Conservation (phyloP, 2,329 filamentous ascomycete genomes). For the Trichoderma brevicompactum region DNA sequence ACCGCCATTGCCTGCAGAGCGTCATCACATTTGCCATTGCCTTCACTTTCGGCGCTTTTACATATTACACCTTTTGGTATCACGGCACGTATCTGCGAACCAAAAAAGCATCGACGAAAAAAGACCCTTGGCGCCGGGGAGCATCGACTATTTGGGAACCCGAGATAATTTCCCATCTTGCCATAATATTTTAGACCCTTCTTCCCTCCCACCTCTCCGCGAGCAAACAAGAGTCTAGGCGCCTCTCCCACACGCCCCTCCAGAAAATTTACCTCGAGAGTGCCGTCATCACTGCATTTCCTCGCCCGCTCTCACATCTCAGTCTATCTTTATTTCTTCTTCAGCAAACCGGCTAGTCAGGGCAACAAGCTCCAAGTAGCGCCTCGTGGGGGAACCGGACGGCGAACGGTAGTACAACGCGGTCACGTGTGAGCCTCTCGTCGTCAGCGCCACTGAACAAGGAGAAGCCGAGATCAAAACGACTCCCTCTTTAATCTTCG, state of each 20-base stretch:
- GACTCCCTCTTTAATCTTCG: conserved; percentile 1
- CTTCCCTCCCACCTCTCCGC: neutral
- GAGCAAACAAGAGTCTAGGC: neutral
- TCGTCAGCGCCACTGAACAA: conserved; percentile 20
- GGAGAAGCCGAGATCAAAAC: conserved; percentile 12
- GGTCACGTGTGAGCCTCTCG: conserved; percentile 22
- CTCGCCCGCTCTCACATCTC: conserved; percentile 1
- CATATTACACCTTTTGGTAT: conserved; percentile 15
- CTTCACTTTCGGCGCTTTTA: conserved; percentile 14
- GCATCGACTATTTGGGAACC: conserved; percentile 21
- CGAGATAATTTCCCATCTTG: conserved; percentile 26
- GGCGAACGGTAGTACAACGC: neutral
- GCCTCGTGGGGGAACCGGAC: conserved; percentile 7
- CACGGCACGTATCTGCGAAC: conserved; percentile 19
- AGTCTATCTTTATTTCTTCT: neutral
- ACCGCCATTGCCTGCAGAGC: neutral
- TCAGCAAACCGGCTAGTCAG: conserved; percentile 24
- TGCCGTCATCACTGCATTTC: conserved; percentile 3
- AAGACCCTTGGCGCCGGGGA: conserved; percentile 26
- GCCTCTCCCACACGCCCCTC: conserved; percentile 12
- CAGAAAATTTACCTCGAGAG: neutral
- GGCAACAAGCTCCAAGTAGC: conserved; percentile 16
- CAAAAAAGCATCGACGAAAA: conserved; percentile 14
- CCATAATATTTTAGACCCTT: conserved; percentile 28
- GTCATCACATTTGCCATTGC: conserved; percentile 24